Base-by-base conservation (phyloP, 371 early-diverging fungal genomes). In the Umbelopsis sp. region DNA sequence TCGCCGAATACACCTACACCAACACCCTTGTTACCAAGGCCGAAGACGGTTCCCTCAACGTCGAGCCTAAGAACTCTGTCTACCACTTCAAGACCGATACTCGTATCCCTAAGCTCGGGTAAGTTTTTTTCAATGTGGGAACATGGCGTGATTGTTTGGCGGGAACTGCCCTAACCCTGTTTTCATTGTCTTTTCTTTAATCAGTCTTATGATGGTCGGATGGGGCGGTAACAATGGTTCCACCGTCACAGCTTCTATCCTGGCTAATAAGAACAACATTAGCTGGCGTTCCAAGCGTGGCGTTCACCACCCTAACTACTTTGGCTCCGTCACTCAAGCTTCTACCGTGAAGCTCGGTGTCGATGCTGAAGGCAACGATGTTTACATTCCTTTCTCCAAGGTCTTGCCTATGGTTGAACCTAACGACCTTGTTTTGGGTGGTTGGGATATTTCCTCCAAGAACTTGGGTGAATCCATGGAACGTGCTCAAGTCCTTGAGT, bases 201-300 rank as follows among this genome's bases (percentile, higher is more conserved):
- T 22, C 74, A 93, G 98, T 76, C 82, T 98, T 66, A 96, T 98
- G 97, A 90, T 98, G 84, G 97, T 98, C 73, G 99, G 99, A 44
- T 96, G 95, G 96, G 97, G 97, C 74, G 99, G 99, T 70, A 98
- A 98, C 92, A 98, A 98, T 83, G 99, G 97, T 64, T 93, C 97
- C 68, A 98, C 99, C 65, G 77, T 97, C 71, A 96, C 97, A 63
- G 99, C 99, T 29, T 90, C 96, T 76, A 93, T 97, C 81, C 80
- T 95, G 66, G 96, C 99, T 66, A 96, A 98, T 89, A 91, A 90
- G 80, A 80, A 82, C 73, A 86, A 91, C 65, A 75, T 96, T 66
- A 82, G 88, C 65, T 98, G 97, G 97, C 91, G 86, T 76, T 97
- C 98, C 73, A 95, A 94, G 85, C 88, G 89, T 70, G 99, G 99